Base-by-base conservation (phyloP, 192 early-diverging fungal genomes). In the Funneliformis mosseae region DNA sequence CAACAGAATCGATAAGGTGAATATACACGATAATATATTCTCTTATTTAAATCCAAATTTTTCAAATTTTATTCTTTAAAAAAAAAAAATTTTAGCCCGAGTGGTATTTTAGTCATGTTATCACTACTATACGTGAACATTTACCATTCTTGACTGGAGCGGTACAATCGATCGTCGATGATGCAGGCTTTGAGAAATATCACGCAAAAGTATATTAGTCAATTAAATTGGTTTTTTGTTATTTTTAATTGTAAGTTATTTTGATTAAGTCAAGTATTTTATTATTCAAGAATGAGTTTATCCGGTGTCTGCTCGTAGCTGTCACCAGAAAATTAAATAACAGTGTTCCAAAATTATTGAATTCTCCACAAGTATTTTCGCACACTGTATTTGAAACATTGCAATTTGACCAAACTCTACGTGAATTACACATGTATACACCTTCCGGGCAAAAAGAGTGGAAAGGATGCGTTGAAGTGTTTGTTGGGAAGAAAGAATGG, bases 1-100 rank as follows among this genome's bases (percentile, higher is more conserved):
- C 4, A 94, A 92, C 79, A 87, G 92, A 61, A 85, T 92, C 3
- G 94, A 95, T 78, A 94, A 93, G 84, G 90, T 88, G 86, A 55
- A n/a, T 46, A 14, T 28, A 46, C 72, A 12, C 28, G n/a, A 25
- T 43, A 25, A 68, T 67, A 16, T 64, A 12, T 64, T 5, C 4
- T 46, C 25, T 7, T 43, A 64, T 77, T 23, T 48, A 9, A 39
- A 46, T 69, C 2, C 5, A 8, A 41, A 48, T n/a, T 78, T 14
- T 8, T 7, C 7, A 33, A 8, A 14, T 21, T 45, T 50, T 18
- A 10, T 27, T 67, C 42, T 45, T 33, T 42, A 6, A 43, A 27
- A 46, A 42, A 41, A 42, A n/a, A 3, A n/a, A n/a, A n/a, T n/a
- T 25, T 23, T 81, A 91, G 89, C 92, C 94, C n/a, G 94, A 95